These are phyloP conservation scores for Aureobasidium sp. DNA, from an alignment of 2,329 filamentous ascomycete species.

Conservation along the genomic window DNA sequence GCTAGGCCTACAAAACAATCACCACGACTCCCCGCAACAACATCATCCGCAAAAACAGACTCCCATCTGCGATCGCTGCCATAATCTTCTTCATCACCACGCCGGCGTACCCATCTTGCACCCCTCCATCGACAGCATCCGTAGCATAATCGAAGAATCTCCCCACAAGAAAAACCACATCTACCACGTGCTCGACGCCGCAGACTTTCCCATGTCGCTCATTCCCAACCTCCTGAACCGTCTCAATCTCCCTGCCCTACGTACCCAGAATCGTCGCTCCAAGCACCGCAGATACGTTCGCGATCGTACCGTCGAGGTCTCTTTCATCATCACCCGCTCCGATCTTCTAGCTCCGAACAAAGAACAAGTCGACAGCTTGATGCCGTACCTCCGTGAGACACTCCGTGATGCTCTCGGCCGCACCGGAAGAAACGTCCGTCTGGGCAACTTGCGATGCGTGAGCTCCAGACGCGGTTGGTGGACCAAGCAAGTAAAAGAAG, in stretches of 20 bases:
- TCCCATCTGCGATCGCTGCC: conserved; percentile 84
- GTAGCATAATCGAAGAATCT: conserved; percentile 78
- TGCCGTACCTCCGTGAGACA: conserved; percentile 75
- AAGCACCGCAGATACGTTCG: conserved; percentile 57
- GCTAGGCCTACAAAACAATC: conserved; percentile 25
- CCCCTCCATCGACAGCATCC: conserved; percentile 72
- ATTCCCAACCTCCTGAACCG: conserved; percentile 67
- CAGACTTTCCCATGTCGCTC: conserved; percentile 92
- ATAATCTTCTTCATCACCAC: conserved; percentile 70
- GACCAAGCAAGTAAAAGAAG: conserved; percentile 78
- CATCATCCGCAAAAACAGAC: neutral
- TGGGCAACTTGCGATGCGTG: conserved; percentile 82
- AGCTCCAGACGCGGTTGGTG: conserved; percentile 86
- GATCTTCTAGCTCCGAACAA: conserved; percentile 81
- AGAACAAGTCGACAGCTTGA: conserved; percentile 73
- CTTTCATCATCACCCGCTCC: conserved; percentile 83
- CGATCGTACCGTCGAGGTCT: conserved; percentile 67
- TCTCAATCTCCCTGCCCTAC: conserved; percentile 64
- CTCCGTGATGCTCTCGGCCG: conserved; percentile 69
- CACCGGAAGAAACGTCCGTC: conserved; percentile 60
- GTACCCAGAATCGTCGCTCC: conserved; percentile 74
- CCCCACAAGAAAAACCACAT: conserved; percentile 88
- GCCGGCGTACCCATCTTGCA: conserved; percentile 66
- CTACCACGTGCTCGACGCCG: conserved; percentile 90
- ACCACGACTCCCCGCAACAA: neutral